Conservation (phyloP, 208 protist genomes). For the Leptomonas pyrrhocoris region DNA sequence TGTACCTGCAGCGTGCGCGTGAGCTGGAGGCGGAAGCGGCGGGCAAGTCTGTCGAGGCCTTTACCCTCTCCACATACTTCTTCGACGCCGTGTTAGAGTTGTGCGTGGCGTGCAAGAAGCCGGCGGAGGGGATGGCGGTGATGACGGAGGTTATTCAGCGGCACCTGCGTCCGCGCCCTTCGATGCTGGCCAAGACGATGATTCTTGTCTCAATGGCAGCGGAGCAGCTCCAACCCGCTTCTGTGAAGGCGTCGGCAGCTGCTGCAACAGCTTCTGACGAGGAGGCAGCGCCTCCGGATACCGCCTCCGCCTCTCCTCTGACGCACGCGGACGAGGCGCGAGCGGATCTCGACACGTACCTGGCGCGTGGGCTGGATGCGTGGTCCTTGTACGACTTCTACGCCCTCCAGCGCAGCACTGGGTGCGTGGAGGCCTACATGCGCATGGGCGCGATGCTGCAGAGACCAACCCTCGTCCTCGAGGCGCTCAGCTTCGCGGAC, state of each 20-base stretch:
- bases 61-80: conserved; percentile 74
- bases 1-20: conserved; percentile 72
- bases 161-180: conserved; percentile 60
- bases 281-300: not conserved
- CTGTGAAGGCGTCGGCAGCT: conserved; percentile 20
- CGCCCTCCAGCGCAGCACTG: conserved; percentile 51
- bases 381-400: conserved; percentile 93
- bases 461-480: conserved; percentile 63
- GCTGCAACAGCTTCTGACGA: conserved; percentile 15
- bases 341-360: conserved; percentile 15
- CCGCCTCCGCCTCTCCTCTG: not conserved
- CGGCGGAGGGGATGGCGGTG: conserved; percentile 59
- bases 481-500: conserved; percentile 75
- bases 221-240: conserved; percentile 37
- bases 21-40: conserved; percentile 70
- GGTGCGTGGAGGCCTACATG: conserved; percentile 76
- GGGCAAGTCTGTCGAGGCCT: conserved; percentile 29
- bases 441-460: conserved; percentile 65
- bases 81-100: conserved; percentile 85
- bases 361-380: conserved; percentile 68
- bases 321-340: not conserved
- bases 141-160: conserved; percentile 77
- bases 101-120: conserved; percentile 66
- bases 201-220: conserved; percentile 62
- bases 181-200: conserved; percentile 82